Evolutionary conservation across 345 rosid species (phyloP).

Genomic region (Jatropha curcas): DNA sequence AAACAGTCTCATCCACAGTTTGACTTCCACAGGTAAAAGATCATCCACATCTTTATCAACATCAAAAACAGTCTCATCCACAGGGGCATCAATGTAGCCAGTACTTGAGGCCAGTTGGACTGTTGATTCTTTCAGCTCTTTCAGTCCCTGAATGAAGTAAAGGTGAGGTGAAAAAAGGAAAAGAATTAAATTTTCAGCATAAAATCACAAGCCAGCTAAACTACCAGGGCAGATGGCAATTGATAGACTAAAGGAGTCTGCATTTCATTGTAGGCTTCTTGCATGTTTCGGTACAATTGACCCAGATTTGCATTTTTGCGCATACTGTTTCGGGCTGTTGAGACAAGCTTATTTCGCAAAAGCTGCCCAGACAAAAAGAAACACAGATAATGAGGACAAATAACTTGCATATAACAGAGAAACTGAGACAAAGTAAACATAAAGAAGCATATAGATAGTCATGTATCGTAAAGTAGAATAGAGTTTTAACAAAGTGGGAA

Average conservation of each 20-base stretch:
- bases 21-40: constrained; percentile 85
- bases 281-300: constrained; percentile 80
- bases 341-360: constrained; percentile 72
- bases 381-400: constrained; percentile 14
- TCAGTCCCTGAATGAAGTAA: constrained; percentile 61
- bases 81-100: constrained; percentile 78
- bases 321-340: constrained; percentile 65
- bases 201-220: constrained; percentile 14
- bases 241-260: constrained; percentile 86
- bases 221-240: constrained; percentile 52
- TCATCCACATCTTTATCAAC: constrained; percentile 84
- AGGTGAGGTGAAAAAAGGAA: constrained; percentile 18
- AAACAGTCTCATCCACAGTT: constrained; percentile 73
- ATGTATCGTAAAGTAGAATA: not conserved
- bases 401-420: not conserved
- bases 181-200: not conserved
- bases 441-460: not conserved
- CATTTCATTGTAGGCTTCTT: constrained; percentile 76
- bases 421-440: not conserved
- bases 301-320: constrained; percentile 72
- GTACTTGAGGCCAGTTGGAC: constrained; percentile 70
- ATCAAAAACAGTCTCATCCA: constrained; percentile 81
- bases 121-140: constrained; percentile 84
- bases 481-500: not conserved
- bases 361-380: constrained; percentile 49